Conservation (phyloP, 78 protist genomes). For the Dictyostelium intermedium region DNA sequence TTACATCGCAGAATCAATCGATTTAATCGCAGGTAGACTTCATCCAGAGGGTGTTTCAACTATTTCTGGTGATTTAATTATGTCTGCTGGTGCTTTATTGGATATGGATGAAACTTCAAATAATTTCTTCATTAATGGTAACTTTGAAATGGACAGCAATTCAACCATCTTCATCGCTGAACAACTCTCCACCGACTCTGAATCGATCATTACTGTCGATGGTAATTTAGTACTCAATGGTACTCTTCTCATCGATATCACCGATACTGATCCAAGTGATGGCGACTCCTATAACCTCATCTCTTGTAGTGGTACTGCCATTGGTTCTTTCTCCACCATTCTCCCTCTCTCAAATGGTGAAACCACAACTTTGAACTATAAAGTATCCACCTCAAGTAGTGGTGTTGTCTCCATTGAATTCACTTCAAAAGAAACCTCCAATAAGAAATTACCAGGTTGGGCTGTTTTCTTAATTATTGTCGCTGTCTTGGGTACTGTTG, state of each 20-base stretch:
- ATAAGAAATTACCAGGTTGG: constrained; percentile 7
- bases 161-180: not conserved
- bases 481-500: not conserved
- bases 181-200: not conserved
- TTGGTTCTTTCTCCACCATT: not conserved
- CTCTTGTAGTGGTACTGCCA: not conserved
- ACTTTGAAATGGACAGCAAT: not conserved
- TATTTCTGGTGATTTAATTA: not conserved
- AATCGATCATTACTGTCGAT: not conserved
- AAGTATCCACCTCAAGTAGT: not conserved
- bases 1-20: not conserved
- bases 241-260: not conserved
- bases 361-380: not conserved
- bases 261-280: not conserved
- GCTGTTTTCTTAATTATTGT: not conserved
- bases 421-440: not conserved
- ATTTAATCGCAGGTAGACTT: not conserved
- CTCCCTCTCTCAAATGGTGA: not conserved
- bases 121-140: not conserved
- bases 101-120: not conserved
- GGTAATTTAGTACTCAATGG: not conserved
- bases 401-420: not conserved
- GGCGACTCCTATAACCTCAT: not conserved
- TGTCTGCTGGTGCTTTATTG: not conserved
- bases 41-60: not conserved